Evolutionary conservation across 257 asterid species (phyloP).

Genomic region (Dorcoceras hygrometricum): DNA sequence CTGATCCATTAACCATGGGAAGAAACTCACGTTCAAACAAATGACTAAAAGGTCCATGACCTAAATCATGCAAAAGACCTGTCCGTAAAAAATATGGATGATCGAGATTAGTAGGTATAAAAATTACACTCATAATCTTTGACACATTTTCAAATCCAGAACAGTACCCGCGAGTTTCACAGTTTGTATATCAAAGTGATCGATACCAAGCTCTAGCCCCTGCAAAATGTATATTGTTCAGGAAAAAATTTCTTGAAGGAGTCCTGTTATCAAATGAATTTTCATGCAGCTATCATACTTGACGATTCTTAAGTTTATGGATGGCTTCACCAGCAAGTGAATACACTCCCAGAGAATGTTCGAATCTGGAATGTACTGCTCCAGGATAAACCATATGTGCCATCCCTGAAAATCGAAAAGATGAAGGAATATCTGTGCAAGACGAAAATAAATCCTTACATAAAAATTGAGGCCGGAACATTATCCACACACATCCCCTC

Average conservation of each 20-base stretch:
- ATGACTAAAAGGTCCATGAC: slow-evolving; percentile 98
- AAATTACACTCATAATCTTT: slow-evolving; percentile 22
- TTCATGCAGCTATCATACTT: slow-evolving; percentile 45
- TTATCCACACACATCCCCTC: too few species aligned
- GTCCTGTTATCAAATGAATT: slow-evolving; percentile 12
- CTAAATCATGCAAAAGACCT: slow-evolving; percentile 95
- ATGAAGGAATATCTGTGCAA: not conserved
- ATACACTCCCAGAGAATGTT: slow-evolving; percentile 94
- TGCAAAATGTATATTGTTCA: slow-evolving; percentile 32
- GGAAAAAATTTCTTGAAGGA: slow-evolving; percentile 4
- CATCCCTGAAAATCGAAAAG: slow-evolving; percentile 51
- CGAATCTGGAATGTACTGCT: slow-evolving; percentile 78
- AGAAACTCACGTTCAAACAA: slow-evolving; percentile 88
- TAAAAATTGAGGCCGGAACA: too few species aligned
- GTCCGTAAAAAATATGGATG: slow-evolving; percentile 22
- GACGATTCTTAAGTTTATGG: slow-evolving; percentile 59
- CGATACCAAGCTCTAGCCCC: slow-evolving; percentile 91
- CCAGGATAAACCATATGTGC: slow-evolving; percentile 91
- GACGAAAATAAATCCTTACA: too few species aligned
- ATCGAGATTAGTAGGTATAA: slow-evolving; percentile 23
- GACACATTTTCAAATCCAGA: not conserved
- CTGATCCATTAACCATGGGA: slow-evolving; percentile 59
- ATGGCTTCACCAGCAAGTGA: slow-evolving; percentile 90
- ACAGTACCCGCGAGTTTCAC: slow-evolving; percentile 87
- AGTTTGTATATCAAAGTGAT: slow-evolving; percentile 66